These are phyloP conservation scores for Infundibulicybe gibba DNA, from an alignment of 768 basidiomycete genomes.

Conservation along the genomic window DNA sequence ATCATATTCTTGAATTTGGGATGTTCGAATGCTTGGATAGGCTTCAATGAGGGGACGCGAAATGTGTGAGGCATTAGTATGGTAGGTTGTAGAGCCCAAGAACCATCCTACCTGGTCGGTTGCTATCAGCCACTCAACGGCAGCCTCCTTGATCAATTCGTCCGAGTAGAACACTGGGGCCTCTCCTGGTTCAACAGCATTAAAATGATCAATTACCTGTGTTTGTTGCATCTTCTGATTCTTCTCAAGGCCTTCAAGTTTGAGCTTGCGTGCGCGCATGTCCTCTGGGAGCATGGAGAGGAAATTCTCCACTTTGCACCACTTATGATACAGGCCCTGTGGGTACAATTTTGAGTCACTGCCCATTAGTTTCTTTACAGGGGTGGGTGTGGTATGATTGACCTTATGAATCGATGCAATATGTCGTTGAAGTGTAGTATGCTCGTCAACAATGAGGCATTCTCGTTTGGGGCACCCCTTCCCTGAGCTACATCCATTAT, in stretches of 20 bases:
- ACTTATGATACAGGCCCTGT: conserved; percentile 2
- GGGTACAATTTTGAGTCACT: background rate
- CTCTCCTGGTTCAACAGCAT: conserved; percentile 2
- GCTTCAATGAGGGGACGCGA: conserved; percentile 5
- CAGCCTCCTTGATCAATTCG: conserved; percentile 17
- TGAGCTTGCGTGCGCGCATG: conserved; percentile 6
- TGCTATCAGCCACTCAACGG: conserved; percentile 28
- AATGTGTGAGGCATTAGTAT: too few relatives aligned
- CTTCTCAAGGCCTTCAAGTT: too few relatives aligned
- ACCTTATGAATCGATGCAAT: conserved; percentile 6
- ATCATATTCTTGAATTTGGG: conserved; percentile 23
- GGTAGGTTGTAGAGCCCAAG: too few relatives aligned
- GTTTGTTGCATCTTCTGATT: background rate
- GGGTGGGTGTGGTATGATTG: too few relatives aligned
- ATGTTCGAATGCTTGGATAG: conserved; percentile 21
- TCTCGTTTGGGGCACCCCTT: background rate
- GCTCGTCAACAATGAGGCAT: too few relatives aligned
- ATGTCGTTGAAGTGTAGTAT: conserved; percentile 5
- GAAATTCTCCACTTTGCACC: conserved; percentile 11
- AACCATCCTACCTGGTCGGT: conserved; percentile 26
- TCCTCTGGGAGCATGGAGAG: conserved; percentile 16
- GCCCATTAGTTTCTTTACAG: too few relatives aligned
- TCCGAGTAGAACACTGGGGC: conserved; percentile 15
- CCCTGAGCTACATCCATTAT: background rate
- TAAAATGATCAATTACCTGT: conserved; percentile 3